Base-by-base conservation (phyloP, 2,329 filamentous ascomycete genomes). In the Raffaelea deltoideospora region DNA sequence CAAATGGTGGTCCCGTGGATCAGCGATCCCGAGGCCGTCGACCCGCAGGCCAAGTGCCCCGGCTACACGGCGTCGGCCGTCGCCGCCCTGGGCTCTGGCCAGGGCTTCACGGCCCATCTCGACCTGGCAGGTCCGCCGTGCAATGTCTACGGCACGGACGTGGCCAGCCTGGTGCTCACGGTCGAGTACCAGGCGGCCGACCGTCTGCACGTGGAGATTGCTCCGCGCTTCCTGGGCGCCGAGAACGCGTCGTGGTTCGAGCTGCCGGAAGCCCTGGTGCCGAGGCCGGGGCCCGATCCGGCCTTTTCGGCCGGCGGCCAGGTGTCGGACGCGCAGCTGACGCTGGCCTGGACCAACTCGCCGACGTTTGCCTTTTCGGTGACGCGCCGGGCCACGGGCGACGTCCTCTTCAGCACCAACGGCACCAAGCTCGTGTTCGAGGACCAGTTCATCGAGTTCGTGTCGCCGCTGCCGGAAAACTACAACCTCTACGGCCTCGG, bases 401-500 rank as follows among this genome's bases (percentile, higher is more conserved):
- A 76, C 43, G 61, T 71, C 4, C 55, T 85, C 10, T 84, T 85
- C 51, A 76, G 87, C 47, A 82, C 79, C 0, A 72, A 73, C 1
- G 76, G 67, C 1, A 68, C 70, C 4, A 61, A 64, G 9, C 58
- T 90, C 10, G 62, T 90, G 31, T 90, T 86, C 47, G 77, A 90
- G 56, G 73, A 72, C 10, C 82, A 90, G 53, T 90, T 85, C 48
- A 56, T 90, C 19, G 72, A 76, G 17, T 62, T 88, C 40, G 69
- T 79, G 31, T 87, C 82, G 2, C 69, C 64, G 41, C 62, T 90
- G 10, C 81, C 83, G 0, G 54, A 69, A 1, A 61, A 74, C 37
- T 79, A 81, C 0, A 72, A 79, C 47, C 59, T 90, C 6, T 90
- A 90, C 50, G 83, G 84, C 1, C 64, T 88, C 2, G 83, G 83